Conservation (phyloP, 768 basidiomycete species). For the Gyrodon lividus region DNA sequence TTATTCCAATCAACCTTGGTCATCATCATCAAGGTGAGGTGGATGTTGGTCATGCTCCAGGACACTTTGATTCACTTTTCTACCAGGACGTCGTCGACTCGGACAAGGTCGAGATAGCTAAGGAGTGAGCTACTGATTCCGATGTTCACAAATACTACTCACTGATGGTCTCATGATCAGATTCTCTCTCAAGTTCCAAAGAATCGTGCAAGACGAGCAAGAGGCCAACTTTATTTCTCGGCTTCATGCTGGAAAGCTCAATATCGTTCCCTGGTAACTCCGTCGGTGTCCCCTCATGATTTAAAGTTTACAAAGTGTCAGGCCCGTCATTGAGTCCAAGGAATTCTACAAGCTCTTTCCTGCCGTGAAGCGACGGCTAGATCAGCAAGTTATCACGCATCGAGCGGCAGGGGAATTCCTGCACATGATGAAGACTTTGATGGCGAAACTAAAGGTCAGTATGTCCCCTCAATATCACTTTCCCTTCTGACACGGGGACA, state of each 20-base stretch:
- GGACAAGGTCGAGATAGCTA: conserved; percentile 55
- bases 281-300: neutral
- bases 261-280: conserved; percentile 56
- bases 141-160: neutral
- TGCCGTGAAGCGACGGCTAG: conserved; percentile 44
- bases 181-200: conserved; percentile 55
- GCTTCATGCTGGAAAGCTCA: conserved; percentile 53
- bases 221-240: conserved; percentile 61
- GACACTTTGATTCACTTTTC: neutral
- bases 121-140: conserved; percentile 42
- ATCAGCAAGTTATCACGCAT: conserved; percentile 50
- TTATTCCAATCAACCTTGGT: conserved; percentile 58
- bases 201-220: conserved; percentile 63
- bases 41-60: too few species aligned
- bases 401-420: conserved; percentile 53
- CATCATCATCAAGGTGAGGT: conserved; percentile 59
- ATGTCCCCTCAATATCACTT: neutral
- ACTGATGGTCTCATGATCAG: conserved; percentile 26
- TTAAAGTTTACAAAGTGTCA: neutral
- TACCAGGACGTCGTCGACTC: conserved; percentile 61
- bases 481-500: neutral
- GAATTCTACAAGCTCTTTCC: conserved; percentile 60
- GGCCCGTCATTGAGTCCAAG: conserved; percentile 59
- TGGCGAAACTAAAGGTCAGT: conserved; percentile 64
- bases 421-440: conserved; percentile 56